phyloP scores from a whole-genome alignment of 805 yeast species.

The Ogataea saltuana region DNA sequence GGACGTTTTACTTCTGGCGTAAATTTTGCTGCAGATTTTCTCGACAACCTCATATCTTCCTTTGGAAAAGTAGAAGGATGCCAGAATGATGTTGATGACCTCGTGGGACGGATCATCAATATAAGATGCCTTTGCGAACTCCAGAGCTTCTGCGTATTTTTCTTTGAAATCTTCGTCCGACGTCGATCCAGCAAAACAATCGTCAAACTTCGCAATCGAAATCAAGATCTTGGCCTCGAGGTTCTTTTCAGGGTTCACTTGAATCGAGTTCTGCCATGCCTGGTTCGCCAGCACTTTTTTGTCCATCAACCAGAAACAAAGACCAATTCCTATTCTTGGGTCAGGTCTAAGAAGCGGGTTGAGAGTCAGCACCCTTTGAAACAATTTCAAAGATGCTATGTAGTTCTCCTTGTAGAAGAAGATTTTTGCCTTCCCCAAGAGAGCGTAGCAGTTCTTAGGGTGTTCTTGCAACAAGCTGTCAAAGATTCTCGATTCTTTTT shows the following conservation, averaged over 20 bases:
- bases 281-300: constrained; percentile 72
- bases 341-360: constrained; percentile 85
- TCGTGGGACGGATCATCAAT: constrained; percentile 50
- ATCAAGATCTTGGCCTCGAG: constrained; percentile 64
- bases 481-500: constrained; percentile 67
- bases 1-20: constrained; percentile 41
- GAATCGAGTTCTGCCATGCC: constrained; percentile 82
- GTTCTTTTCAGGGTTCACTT: constrained; percentile 57
- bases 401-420: constrained; percentile 72
- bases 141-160: constrained; percentile 60
- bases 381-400: constrained; percentile 70
- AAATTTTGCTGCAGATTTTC: constrained; percentile 53
- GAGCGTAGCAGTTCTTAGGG: constrained; percentile 68
- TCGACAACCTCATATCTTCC: constrained; percentile 59
- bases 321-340: constrained; percentile 91
- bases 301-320: constrained; percentile 88
- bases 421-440: constrained; percentile 82
- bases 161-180: constrained; percentile 62
- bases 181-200: constrained; percentile 54
- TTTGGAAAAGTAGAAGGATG: constrained; percentile 71
- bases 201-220: constrained; percentile 67
- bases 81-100: constrained; percentile 63
- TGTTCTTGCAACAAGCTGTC: constrained; percentile 59
- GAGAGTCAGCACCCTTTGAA: constrained; percentile 76
- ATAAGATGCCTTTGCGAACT: constrained; percentile 44